Evolutionary conservation across 371 early-diverging fungal species (phyloP), one percentile per base, ranked within the genome.

Genomic region (Mortierella sp.): DNA sequence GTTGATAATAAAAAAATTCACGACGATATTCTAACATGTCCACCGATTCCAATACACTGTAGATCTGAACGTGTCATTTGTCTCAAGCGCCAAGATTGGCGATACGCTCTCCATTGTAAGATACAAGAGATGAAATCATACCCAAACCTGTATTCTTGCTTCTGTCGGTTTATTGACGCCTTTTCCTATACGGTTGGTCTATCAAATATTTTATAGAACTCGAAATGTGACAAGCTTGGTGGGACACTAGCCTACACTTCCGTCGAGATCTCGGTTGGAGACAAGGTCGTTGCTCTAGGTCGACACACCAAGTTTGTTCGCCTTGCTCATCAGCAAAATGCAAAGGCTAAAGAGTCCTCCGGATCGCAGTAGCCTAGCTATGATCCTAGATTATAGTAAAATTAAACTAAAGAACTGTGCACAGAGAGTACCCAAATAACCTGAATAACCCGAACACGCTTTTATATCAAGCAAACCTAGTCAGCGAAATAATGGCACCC

Each of bases 271-370:
- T 76, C 58, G 32, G 71, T 83, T 11, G 85, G 86, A 28, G 87
- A 83, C n/a, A 68, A 72, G 59, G 40, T 73, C 79, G 87, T 92
- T 61, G 91, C 89, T 9, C 75, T 86, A 28, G 92, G 92, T 28
- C 83, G 92, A 21, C 92, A 92, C 53, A 92, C 88, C 64, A 92
- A 92, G 67, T 92, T 86, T 81, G 88, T 92, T 22, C 72, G 66
- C 21, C 71, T 62, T 7, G 81, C 81, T 2, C 81, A 75, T 55
- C 58, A 66, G 48, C 33, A 60, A 2, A 80, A 80, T 43, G 72
- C 72, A 2, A 60, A 74, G n/a, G 8, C 28, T 38, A 65, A 80
- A 41, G 32, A 36, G 40, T 16, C 59, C 15, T 22, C 62, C 5
- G 36, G 21, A 5, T 47, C 58, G 38, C 24, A 33, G 43, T 32